Conservation (phyloP, 352 stramenopile species). For the Thalassiosira sp. region DNA sequence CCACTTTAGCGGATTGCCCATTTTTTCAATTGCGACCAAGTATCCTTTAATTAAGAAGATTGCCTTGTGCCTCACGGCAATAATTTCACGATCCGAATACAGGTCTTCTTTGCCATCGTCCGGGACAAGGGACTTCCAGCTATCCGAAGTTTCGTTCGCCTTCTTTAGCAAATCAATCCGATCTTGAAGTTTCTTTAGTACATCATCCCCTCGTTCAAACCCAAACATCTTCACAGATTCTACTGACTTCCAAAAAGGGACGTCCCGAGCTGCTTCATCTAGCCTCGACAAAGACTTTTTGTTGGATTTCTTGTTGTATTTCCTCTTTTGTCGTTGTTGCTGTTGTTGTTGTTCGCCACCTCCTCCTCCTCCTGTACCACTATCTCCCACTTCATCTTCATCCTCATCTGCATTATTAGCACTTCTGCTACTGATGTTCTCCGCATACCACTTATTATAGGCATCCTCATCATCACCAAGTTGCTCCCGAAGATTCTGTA, state of each 20-base stretch:
- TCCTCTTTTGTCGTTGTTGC: not conserved
- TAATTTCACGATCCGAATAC: slow-evolving; percentile 10
- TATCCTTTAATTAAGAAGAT: slow-evolving; percentile 15
- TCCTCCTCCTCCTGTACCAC: too few relatives aligned
- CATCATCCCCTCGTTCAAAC: slow-evolving; percentile 12
- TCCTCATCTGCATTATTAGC: not conserved
- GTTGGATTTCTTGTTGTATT: not conserved
- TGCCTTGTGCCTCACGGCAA: slow-evolving; percentile 12
- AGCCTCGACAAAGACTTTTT: not conserved
- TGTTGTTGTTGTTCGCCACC: not conserved
- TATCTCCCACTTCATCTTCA: not conserved
- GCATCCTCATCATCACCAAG: not conserved
- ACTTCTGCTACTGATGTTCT: not conserved
- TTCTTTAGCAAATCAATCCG: slow-evolving; percentile 24
- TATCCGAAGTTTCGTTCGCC: slow-evolving; percentile 12
- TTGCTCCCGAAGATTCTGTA: not conserved
- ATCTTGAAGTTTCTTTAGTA: slow-evolving; percentile 11
- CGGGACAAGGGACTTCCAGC: slow-evolving; percentile 12
- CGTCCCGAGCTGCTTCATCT: not conserved
- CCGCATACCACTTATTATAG: not conserved
- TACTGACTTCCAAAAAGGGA: slow-evolving; percentile 8
- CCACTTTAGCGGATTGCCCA: not conserved
- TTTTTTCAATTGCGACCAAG: slow-evolving; percentile 6
- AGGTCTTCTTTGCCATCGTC: slow-evolving; percentile 7
- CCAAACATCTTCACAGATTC: slow-evolving; percentile 27